phyloP scores from a whole-genome alignment of 257 asterid genomes.

The Penstemon eatonii region DNA sequence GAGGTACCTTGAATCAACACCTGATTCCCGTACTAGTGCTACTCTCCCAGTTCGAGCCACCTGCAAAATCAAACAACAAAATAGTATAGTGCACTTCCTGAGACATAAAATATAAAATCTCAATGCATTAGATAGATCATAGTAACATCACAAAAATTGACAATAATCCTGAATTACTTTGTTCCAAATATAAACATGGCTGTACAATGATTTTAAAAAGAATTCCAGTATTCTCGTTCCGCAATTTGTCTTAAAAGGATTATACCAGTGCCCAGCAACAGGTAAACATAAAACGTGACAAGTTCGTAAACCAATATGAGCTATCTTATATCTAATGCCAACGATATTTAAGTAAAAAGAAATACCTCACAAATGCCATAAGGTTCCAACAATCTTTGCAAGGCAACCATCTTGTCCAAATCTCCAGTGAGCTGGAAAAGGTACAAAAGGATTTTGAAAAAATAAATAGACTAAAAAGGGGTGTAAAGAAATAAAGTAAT shows the following conservation, averaged over 20 bases:
- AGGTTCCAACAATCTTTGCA: constrained; percentile 91
- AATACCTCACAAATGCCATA: constrained; percentile 96
- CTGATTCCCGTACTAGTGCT: constrained; percentile 80
- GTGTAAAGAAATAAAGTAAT: not conserved
- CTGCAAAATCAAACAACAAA: constrained; percentile 36
- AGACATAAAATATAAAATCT: too few species aligned
- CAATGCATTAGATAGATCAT: not conserved
- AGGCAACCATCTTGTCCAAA: constrained; percentile 90
- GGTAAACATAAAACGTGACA: not conserved
- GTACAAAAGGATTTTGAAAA: constrained; percentile 13
- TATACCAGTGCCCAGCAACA: constrained; percentile 7
- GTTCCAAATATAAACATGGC: not conserved
- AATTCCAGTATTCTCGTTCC: not conserved
- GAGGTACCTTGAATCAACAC: constrained; percentile 83
- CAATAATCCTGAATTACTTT: not conserved
- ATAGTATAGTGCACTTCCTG: not conserved
- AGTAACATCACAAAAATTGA: not conserved
- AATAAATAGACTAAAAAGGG: not conserved
- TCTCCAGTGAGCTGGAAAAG: constrained; percentile 81
- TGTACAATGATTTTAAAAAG: not conserved
- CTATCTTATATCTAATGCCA: not conserved
- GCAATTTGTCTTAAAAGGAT: not conserved
- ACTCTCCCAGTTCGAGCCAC: constrained; percentile 93
- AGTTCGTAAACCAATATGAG: constrained; percentile 5
- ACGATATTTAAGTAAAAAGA: not conserved